Evolutionary conservation across 2,329 filamentous ascomycete species (phyloP).

Genomic region (Xylariaceae sp.): DNA sequence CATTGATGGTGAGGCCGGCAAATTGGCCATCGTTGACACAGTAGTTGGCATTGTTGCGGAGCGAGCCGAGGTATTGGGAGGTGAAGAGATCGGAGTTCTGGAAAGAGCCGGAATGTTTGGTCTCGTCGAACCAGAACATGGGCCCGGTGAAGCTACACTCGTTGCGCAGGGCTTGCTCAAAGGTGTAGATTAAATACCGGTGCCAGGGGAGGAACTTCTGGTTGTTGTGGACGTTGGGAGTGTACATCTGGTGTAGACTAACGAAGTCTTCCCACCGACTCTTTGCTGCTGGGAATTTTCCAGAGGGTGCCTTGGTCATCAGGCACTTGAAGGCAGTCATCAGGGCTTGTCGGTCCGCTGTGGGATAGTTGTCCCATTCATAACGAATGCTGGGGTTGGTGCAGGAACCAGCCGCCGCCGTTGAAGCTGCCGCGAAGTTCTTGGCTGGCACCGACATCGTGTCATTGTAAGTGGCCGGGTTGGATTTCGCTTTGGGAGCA

Average conservation of each 20-base stretch:
- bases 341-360: constrained; percentile 14
- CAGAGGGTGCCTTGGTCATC: constrained; percentile 13
- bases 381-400: constrained; percentile 17
- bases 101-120: constrained; percentile 18
- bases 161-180: constrained; percentile 17
- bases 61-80: constrained; percentile 11
- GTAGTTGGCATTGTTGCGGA: constrained; percentile 7
- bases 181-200: constrained; percentile 15
- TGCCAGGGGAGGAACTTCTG: constrained; percentile 18
- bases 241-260: constrained; percentile 17
- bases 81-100: constrained; percentile 13
- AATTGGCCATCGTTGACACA: constrained; percentile 17
- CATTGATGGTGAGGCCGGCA: constrained; percentile 14
- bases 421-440: not conserved
- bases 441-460: constrained; percentile 2
- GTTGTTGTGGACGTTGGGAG: constrained; percentile 17
- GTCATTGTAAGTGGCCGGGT: constrained; percentile 18
- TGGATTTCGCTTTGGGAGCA: constrained; percentile 14
- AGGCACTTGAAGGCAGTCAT: constrained; percentile 18
- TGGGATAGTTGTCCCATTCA: constrained; percentile 17
- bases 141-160: constrained; percentile 17
- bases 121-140: constrained; percentile 20
- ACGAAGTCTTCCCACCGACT: constrained; percentile 19
- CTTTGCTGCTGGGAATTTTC: constrained; percentile 10
- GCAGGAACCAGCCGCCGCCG: constrained; percentile 7